Evolutionary conservation across 1,139 yeast genomes (phyloP).

Genomic region (Pneumocystis canis): DNA sequence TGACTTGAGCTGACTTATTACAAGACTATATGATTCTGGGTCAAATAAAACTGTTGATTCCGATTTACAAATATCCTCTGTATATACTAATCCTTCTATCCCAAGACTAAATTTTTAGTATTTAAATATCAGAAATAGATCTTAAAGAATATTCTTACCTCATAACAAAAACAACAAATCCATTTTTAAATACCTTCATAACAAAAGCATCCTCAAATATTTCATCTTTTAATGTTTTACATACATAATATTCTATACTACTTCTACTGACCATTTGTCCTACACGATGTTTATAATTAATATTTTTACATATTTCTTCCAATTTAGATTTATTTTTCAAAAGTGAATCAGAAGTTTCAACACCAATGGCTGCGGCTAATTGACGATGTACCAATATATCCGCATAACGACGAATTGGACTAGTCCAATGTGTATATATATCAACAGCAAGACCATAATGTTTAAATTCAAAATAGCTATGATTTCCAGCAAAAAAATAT

Average conservation of each 20-base stretch:
- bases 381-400: slow-evolving; percentile 96
- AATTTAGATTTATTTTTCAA: slow-evolving; percentile 83
- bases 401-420: slow-evolving; percentile 96
- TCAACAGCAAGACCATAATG: slow-evolving; percentile 97
- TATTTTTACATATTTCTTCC: slow-evolving; percentile 78
- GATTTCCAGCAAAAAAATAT: slow-evolving; percentile 87
- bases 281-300: slow-evolving; percentile 87
- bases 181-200: slow-evolving; percentile 84
- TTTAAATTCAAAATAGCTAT: slow-evolving; percentile 80
- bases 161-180: slow-evolving; percentile 91
- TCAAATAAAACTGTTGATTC: slow-evolving; percentile 50
- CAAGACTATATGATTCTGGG: slow-evolving; percentile 62
- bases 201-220: slow-evolving; percentile 81
- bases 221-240: slow-evolving; percentile 79
- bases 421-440: slow-evolving; percentile 94
- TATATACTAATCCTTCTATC: slow-evolving; percentile 78
- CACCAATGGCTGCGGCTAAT: slow-evolving; percentile 90
- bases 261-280: slow-evolving; percentile 99
- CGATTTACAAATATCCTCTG: slow-evolving; percentile 58
- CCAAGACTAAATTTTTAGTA: slow-evolving; percentile 40
- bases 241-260: slow-evolving; percentile 91
- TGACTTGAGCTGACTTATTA: slow-evolving; percentile 33
- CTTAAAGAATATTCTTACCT: slow-evolving; percentile 25
- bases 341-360: slow-evolving; percentile 64
- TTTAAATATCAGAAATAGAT: not conserved